phyloP scores from a whole-genome alignment of 768 basidiomycete genomes.

The Chalciporus piperatus region DNA sequence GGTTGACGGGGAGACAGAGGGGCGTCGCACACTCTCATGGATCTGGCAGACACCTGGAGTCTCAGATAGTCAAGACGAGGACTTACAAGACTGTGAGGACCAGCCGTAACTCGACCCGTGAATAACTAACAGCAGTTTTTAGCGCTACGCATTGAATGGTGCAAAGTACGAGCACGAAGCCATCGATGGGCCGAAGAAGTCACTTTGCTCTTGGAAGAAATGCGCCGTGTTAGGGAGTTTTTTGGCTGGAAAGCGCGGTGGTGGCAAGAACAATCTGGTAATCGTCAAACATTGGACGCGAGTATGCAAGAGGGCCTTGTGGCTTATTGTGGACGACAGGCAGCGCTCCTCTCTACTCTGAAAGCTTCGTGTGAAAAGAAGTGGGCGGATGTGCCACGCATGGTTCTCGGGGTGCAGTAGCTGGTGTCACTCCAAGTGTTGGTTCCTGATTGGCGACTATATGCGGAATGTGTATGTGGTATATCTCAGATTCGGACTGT shows the following conservation, averaged over 20 bases:
- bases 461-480: too few species aligned
- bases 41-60: not conserved
- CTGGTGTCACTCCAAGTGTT: too few species aligned
- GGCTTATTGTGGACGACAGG: not conserved
- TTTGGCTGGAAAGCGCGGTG: not conserved
- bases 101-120: too few species aligned
- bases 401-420: too few species aligned
- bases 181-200: slow-evolving; percentile 1
- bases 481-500: too few species aligned
- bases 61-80: not conserved
- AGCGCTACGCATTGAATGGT: not conserved
- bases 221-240: not conserved
- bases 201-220: not conserved
- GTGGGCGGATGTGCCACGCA: too few species aligned
- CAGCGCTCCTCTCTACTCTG: not conserved
- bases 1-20: not conserved
- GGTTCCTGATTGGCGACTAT: too few species aligned
- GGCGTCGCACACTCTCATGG: not conserved
- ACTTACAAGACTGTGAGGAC: slow-evolving; percentile 1
- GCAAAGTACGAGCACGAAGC: not conserved
- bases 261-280: not conserved
- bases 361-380: not conserved
- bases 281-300: not conserved
- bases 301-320: not conserved
- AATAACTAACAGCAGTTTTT: not conserved